Evolutionary conservation across 2,329 filamentous ascomycete species (phyloP).

Genomic region (Cercospora nicotianae): DNA sequence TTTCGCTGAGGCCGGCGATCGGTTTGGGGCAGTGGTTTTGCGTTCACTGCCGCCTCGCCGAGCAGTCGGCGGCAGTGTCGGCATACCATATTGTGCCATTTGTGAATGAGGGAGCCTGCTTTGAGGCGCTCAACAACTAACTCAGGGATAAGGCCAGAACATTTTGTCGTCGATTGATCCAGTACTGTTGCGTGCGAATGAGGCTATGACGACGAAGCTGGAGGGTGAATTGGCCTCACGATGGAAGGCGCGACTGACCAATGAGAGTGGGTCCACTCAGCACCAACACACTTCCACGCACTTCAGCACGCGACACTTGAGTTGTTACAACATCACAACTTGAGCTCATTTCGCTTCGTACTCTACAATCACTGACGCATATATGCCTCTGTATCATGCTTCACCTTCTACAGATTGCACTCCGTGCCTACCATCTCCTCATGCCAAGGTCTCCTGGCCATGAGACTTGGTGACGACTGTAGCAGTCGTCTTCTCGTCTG

Average conservation of each 20-base stretch:
- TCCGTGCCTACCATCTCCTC: neutral
- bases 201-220: neutral
- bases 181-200: neutral
- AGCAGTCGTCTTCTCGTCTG: constrained; percentile 25
- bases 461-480: constrained; percentile 11
- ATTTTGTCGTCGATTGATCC: constrained; percentile 35
- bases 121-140: neutral
- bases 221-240: neutral
- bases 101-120: neutral
- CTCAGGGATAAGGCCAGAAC: constrained; percentile 55
- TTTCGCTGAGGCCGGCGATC: neutral
- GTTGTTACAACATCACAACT: neutral
- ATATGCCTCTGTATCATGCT: neutral
- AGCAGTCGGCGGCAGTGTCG: constrained; percentile 7
- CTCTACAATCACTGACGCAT: neutral
- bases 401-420: neutral
- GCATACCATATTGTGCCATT: constrained; percentile 20
- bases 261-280: neutral
- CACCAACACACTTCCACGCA: neutral
- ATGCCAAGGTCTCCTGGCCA: constrained; percentile 12
- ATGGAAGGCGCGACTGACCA: neutral
- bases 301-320: neutral
- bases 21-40: neutral
- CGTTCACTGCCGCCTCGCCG: constrained; percentile 1
- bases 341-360: neutral